phyloP scores from a whole-genome alignment of 805 yeast species.

The Komagataella populi region DNA sequence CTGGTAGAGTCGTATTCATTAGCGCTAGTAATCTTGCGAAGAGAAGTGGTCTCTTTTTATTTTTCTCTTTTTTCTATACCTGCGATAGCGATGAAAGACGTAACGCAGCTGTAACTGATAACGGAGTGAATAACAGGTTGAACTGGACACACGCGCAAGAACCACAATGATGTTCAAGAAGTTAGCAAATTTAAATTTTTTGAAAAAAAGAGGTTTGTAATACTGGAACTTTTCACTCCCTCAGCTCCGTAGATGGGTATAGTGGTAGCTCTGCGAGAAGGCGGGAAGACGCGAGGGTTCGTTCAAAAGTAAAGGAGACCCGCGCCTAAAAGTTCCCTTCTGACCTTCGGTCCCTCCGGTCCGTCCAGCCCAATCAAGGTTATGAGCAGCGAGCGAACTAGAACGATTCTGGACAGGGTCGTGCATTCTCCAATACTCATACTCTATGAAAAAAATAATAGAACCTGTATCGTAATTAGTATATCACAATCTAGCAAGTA shows the following conservation, averaged over 20 bases:
- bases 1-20: background rate
- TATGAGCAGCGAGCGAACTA: background rate
- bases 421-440: conserved; percentile 2
- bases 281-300: background rate
- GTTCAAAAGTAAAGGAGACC: background rate
- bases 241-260: background rate
- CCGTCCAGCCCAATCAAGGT: too few relatives aligned
- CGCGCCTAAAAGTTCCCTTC: background rate
- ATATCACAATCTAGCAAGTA: background rate
- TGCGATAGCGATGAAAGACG: background rate
- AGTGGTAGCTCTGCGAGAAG: background rate
- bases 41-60: background rate
- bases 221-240: background rate
- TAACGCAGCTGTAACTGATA: background rate
- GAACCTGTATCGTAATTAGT: background rate
- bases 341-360: background rate
- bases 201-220: background rate
- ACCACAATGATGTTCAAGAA: background rate
- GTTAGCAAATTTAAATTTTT: too few relatives aligned
- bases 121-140: background rate
- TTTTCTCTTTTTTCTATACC: background rate
- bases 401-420: background rate
- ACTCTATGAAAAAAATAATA: too few relatives aligned
- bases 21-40: background rate
- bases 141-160: background rate